Evolutionary conservation across 139 green algal genomes (phyloP), one percentile per base, ranked within the genome.

Genomic region (Marvania coccoides): DNA sequence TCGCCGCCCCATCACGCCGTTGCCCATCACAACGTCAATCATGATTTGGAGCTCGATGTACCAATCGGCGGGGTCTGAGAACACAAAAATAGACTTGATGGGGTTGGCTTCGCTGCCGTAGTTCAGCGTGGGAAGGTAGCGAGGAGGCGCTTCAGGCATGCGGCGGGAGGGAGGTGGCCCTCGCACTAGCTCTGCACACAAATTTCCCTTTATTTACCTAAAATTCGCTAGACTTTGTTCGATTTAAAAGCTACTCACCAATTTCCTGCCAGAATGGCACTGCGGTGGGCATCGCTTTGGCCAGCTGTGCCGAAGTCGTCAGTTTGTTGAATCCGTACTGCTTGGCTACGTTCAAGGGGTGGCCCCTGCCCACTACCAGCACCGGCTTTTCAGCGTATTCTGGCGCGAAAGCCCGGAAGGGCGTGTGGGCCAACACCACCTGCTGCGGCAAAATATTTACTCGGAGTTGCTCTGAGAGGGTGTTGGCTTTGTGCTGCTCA

Each of bases 401-500:
- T 1, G 74, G 40, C 6, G 67, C 77, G 31, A 95, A 74, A 15
- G 67, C 35, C 13, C 60, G 62, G 69, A 91, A 87, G 29, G 88
- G 88, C 0, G 83, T 90, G 75, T 95, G 88, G 4, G 77, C 79
- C 23, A 93, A 71, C 37, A 95, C 77, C 6, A 95, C 84, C 81
- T 94, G 83, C 39, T 45, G 36, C 1, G 30, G 35, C 12, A 36
- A 0, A 6, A 95, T 82, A 2, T 69, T 60, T 35, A 93, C 80
- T 0, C 80, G 63, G 19, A 96, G 76, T 80, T 81, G 87, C 2
- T 38, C 29, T 3, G 67, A 74, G 36, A 96, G 80, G 69, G 95
- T 70, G 37, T 84, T 26, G 4, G 90, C 88, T 67, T 92, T 92
- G 9, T 55, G 7, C 0, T 58, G 65, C 60, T 95, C 87, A 7